These are phyloP conservation scores for Iris macrosiphon DNA, from an alignment of 106 monocot genomes.

Conservation along the genomic window DNA sequence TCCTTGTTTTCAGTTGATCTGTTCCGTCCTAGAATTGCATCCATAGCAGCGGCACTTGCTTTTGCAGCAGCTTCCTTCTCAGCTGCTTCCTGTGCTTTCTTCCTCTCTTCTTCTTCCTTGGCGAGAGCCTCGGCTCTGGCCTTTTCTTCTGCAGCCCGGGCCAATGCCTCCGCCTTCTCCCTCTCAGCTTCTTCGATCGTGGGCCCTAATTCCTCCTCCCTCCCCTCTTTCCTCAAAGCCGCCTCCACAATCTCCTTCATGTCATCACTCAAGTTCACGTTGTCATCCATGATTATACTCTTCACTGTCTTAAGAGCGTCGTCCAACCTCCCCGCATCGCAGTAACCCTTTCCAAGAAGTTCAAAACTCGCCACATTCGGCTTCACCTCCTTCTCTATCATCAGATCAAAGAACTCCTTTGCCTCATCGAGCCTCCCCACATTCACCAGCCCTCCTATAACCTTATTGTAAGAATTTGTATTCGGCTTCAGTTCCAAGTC, in stretches of 20 bases:
- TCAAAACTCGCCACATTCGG: constrained; percentile 71
- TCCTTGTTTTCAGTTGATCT: constrained; percentile 24
- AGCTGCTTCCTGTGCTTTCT: constrained; percentile 77
- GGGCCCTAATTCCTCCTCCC: constrained; percentile 56
- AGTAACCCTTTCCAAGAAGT: constrained; percentile 42
- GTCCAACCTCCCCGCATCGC: constrained; percentile 41
- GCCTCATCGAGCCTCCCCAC: constrained; percentile 62
- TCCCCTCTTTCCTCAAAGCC: constrained; percentile 51
- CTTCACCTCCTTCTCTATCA: constrained; percentile 75
- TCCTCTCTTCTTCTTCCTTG: constrained; percentile 73
- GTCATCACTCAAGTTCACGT: constrained; percentile 38
- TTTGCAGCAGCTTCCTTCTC: constrained; percentile 60
- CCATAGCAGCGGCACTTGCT: constrained; percentile 79
- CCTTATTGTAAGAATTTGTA: constrained; percentile 64
- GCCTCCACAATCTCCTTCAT: constrained; percentile 74
- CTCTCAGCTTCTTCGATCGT: constrained; percentile 71
- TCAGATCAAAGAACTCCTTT: constrained; percentile 55
- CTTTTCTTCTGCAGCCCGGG: constrained; percentile 78
- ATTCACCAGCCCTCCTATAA: constrained; percentile 58
- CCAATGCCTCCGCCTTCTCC: constrained; percentile 78
- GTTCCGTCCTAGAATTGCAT: constrained; percentile 51
- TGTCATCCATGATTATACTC: constrained; percentile 65
- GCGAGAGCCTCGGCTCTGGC: constrained; percentile 76
- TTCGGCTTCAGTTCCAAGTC: constrained; percentile 70
- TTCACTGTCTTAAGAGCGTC: constrained; percentile 62